phyloP scores from a whole-genome alignment of 768 basidiomycete genomes.

The Mycena galericulata region DNA sequence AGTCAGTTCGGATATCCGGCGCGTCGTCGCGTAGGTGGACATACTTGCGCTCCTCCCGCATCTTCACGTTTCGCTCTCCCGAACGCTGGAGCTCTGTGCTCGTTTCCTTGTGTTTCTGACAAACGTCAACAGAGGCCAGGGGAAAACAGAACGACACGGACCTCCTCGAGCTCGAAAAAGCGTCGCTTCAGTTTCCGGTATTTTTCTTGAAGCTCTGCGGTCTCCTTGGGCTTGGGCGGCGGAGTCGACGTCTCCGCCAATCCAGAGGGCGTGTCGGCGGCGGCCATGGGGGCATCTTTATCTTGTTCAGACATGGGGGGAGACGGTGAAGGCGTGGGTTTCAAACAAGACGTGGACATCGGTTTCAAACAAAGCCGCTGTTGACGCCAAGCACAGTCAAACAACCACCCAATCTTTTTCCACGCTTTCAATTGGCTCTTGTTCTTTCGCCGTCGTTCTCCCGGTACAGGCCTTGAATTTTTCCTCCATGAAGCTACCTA shows the following conservation, averaged over 20 bases:
- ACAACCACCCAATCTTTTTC: not conserved
- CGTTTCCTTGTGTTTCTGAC: slow-evolving; percentile 71
- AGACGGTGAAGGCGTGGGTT: slow-evolving; percentile 16
- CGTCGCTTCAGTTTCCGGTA: slow-evolving; percentile 73
- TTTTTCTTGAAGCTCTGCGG: slow-evolving; percentile 67
- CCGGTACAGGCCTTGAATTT: no score
- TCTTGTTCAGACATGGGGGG: slow-evolving; percentile 9
- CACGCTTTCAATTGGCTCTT: no score
- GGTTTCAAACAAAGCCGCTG: not conserved
- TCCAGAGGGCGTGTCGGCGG: not conserved
- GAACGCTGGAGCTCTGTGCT: slow-evolving; percentile 68
- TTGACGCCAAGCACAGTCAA: slow-evolving; percentile 21
- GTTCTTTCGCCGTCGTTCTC: no score
- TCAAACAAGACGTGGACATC: no score
- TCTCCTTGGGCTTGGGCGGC: slow-evolving; percentile 52
- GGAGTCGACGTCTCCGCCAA: not conserved
- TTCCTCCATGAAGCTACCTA: no score
- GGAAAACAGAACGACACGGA: slow-evolving; percentile 46
- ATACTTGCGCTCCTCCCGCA: slow-evolving; percentile 70
- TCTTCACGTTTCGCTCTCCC: slow-evolving; percentile 71
- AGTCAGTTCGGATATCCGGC: slow-evolving; percentile 21
- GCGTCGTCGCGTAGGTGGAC: slow-evolving; percentile 57
- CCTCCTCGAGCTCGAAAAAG: slow-evolving; percentile 79
- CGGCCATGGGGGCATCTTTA: not conserved
- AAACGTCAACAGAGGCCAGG: slow-evolving; percentile 39